A percentile compares a stretch with the other conserved stretches of the same genome.
phyloP scores from a whole-genome alignment of 2,329 filamentous ascomycete genomes.

The Ophiocordyceps sinensis region DNA sequence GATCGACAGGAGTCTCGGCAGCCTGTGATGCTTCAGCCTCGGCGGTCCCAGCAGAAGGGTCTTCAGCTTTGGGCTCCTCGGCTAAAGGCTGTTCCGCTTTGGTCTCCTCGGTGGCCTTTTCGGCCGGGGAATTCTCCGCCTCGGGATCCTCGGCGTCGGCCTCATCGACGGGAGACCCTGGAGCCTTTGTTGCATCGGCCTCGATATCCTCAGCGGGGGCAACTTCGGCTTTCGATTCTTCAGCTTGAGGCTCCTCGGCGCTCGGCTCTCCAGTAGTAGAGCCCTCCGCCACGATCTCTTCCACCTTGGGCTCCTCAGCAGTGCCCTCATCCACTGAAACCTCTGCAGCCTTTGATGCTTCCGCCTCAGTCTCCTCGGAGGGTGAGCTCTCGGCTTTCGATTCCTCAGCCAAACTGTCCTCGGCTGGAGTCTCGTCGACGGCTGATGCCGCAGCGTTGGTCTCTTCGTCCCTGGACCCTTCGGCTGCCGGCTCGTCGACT shows the following conservation, averaged over 20 bases:
- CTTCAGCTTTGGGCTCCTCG: background rate
- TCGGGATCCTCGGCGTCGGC: background rate
- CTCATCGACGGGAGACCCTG: background rate
- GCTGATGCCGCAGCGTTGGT: background rate
- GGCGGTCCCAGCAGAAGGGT: background rate
- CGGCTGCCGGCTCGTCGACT: background rate
- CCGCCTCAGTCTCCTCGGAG: background rate
- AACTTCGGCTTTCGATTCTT: background rate
- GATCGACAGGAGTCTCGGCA: background rate
- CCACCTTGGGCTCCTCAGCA: background rate
- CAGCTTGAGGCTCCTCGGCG: constrained; percentile 1
- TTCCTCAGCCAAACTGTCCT: background rate
- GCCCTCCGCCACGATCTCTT: background rate
- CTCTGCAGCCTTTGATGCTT: background rate
- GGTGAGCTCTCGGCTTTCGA: background rate
- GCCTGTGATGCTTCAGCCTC: background rate
- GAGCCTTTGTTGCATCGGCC: background rate
- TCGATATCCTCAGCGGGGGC: background rate
- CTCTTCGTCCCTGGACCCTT: background rate
- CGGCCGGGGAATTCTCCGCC: background rate
- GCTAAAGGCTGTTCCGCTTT: background rate
- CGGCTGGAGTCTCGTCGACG: background rate
- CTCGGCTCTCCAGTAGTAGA: background rate
- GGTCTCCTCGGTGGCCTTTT: too few relatives aligned
- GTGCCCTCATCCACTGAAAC: background rate